Evolutionary conservation across 768 basidiomycete species (phyloP).

Genomic region (Kwoniella sp.): DNA sequence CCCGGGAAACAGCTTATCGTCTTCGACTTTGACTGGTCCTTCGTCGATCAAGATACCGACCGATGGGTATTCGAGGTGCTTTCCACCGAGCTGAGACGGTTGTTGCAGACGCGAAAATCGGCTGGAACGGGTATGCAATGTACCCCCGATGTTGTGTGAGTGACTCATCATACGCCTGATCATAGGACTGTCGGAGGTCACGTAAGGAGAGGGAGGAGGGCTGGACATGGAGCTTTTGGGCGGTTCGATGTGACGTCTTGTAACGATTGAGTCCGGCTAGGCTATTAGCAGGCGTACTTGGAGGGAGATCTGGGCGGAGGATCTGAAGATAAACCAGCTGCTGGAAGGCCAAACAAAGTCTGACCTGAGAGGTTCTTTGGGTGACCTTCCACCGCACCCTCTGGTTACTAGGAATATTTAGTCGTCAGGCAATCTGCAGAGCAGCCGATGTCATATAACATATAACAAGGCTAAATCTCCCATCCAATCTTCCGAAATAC

Average conservation of each 20-base stretch:
- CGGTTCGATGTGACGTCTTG: no score
- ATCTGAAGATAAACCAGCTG: no score
- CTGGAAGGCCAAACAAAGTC: not conserved
- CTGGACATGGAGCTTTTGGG: no score
- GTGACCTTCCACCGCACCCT: no score
- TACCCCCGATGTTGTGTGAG: slow-evolving; percentile 88
- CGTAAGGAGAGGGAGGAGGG: not conserved
- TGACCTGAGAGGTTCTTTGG: slow-evolving; percentile 1
- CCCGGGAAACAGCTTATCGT: slow-evolving; percentile 70
- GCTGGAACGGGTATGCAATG: slow-evolving; percentile 64
- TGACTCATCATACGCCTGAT: slow-evolving; percentile 57
- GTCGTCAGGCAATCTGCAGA: no score
- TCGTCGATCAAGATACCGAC: slow-evolving; percentile 89
- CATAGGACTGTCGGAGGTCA: slow-evolving; percentile 65
- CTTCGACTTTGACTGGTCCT: slow-evolving; percentile 95
- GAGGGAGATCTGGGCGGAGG: no score
- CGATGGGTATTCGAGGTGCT: slow-evolving; percentile 78
- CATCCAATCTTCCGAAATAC: no score
- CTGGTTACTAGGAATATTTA: no score
- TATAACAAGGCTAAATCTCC: no score
- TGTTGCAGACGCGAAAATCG: slow-evolving; percentile 71
- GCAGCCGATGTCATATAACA: slow-evolving; percentile 42
- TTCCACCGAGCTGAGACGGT: slow-evolving; percentile 77
- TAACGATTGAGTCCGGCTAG: no score
- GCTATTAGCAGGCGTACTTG: no score